Conservation (phyloP, 106 monocot genomes). For the Narthecium ossifragum region DNA sequence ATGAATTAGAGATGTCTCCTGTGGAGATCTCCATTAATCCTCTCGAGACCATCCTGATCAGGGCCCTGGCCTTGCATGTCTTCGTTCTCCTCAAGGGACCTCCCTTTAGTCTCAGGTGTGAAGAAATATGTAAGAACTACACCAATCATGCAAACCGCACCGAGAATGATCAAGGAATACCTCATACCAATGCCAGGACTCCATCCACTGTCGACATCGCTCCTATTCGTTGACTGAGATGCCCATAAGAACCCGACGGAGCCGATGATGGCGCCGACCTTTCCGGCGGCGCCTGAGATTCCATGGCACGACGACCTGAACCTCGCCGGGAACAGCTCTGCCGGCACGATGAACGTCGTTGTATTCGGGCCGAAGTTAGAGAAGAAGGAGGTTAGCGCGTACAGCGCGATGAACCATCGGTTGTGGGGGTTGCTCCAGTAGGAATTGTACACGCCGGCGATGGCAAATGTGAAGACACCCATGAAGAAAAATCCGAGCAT, state of each 20-base stretch:
- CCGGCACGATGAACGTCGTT: slow-evolving; percentile 48
- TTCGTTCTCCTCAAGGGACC: slow-evolving; percentile 45
- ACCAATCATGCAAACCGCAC: slow-evolving; percentile 22
- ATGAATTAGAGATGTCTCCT: too few relatives aligned
- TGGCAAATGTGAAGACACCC: slow-evolving; percentile 37
- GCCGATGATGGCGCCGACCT: slow-evolving; percentile 28
- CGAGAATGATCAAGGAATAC: slow-evolving; percentile 22
- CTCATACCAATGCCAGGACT: slow-evolving; percentile 30
- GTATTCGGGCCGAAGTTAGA: slow-evolving; percentile 51
- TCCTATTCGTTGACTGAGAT: background rate
- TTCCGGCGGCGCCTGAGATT: slow-evolving; percentile 37
- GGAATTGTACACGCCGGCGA: slow-evolving; percentile 16
- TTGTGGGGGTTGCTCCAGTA: slow-evolving; percentile 5
- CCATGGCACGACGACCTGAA: slow-evolving; percentile 53
- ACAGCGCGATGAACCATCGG: background rate
- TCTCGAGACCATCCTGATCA: too few relatives aligned
- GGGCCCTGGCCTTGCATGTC: too few relatives aligned
- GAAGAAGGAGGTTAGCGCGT: slow-evolving; percentile 30
- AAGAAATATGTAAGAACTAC: slow-evolving; percentile 19
- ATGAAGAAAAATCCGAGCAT: slow-evolving; percentile 49
- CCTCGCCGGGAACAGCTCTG: slow-evolving; percentile 51
- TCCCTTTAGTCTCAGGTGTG: slow-evolving; percentile 32
- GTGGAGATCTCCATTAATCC: too few relatives aligned
- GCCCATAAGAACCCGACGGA: too few relatives aligned
- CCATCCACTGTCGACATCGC: background rate